phyloP scores from a whole-genome alignment of 2,329 filamentous ascomycete genomes.

The Alternaria sp. region DNA sequence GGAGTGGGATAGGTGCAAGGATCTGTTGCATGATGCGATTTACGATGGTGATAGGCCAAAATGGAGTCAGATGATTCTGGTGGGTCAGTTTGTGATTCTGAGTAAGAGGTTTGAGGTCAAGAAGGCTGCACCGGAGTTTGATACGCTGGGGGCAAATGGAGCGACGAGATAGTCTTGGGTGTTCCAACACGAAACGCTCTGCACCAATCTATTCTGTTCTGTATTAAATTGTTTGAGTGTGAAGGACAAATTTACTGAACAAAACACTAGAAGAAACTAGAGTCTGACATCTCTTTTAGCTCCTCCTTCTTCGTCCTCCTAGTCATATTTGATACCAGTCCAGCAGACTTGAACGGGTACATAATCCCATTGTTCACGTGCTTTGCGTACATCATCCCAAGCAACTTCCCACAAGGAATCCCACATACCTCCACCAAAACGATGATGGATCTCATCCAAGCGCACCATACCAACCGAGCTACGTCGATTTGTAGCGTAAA shows the following conservation, averaged over 20 bases:
- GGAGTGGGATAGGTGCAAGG: constrained; percentile 19
- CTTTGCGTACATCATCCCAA: too few relatives aligned
- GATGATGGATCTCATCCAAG: background rate
- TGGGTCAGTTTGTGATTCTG: constrained; percentile 24
- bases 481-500: background rate
- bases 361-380: too few relatives aligned
- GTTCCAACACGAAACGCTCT: background rate
- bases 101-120: constrained; percentile 16
- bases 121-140: constrained; percentile 13
- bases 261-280: background rate
- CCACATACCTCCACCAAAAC: background rate
- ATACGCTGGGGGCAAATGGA: background rate
- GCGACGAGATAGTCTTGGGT: background rate
- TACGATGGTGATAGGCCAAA: constrained; percentile 15
- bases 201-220: background rate
- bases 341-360: background rate
- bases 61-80: constrained; percentile 25
- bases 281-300: background rate
- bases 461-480: background rate
- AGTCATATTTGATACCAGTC: background rate
- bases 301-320: background rate
- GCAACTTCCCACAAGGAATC: too few relatives aligned
- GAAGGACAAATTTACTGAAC: too few relatives aligned
- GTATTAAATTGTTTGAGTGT: too few relatives aligned
- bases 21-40: constrained; percentile 18